Percentiles rank a stretch among this genome's conserved stretches.
phyloP scores from a whole-genome alignment of 495 filamentous ascomycete genomes.

The Jackrogersella multiformis region DNA sequence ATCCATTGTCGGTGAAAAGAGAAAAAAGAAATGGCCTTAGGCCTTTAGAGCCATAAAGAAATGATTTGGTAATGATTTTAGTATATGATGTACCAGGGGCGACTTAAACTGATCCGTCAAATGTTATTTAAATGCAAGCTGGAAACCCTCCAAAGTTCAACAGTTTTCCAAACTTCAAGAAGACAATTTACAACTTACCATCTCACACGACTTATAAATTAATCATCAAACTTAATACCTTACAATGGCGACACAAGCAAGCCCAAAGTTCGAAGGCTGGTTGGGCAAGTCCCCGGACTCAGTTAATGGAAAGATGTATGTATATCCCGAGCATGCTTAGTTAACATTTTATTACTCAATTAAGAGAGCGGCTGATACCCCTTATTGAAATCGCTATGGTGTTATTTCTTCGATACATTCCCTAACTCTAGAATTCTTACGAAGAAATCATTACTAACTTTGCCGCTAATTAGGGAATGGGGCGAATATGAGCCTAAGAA shows the following conservation, averaged over 20 bases:
- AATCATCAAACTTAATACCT: neutral
- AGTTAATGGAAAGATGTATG: slow-evolving; percentile 70
- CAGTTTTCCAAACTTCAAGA: neutral
- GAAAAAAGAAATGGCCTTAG: neutral
- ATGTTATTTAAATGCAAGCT: neutral
- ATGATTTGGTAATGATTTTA: neutral
- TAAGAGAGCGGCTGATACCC: too few species aligned
- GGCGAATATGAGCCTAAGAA: slow-evolving; percentile 78
- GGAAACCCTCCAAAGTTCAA: neutral
- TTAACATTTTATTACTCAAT: too few species aligned
- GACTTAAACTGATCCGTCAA: neutral
- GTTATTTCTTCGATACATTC: too few species aligned
- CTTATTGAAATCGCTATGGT: too few species aligned
- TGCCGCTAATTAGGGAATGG: slow-evolving; percentile 54
- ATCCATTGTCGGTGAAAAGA: neutral
- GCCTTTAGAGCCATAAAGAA: too few species aligned
- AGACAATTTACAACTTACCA: neutral
- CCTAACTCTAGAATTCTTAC: too few species aligned
- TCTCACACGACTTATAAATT: neutral
- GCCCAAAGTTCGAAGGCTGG: slow-evolving; percentile 78
- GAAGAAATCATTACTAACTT: neutral
- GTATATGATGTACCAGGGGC: neutral
- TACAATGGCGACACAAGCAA: slow-evolving; percentile 26
- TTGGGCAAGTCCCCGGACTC: slow-evolving; percentile 69
- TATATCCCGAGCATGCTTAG: neutral